A percentile compares a stretch with the other conserved stretches of the same genome.
These are phyloP conservation scores for Castanea crenata DNA, from an alignment of 306 rosid species.

Conservation along the genomic window DNA sequence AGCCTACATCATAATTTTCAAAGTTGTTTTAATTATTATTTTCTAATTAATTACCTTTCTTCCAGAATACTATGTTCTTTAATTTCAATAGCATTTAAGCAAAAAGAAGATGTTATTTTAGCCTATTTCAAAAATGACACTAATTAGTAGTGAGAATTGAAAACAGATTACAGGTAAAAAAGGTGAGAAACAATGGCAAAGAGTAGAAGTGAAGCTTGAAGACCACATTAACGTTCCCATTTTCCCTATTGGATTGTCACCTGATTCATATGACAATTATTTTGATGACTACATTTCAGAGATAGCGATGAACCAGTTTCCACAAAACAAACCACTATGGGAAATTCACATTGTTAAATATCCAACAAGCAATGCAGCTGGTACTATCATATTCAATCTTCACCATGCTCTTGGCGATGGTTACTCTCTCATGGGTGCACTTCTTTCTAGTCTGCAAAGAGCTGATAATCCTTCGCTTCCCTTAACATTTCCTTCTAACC, in stretches of 20 bases:
- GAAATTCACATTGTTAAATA: conserved; percentile 19
- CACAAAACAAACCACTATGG: conserved; percentile 19
- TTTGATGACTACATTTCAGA: conserved; percentile 9
- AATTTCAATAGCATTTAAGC: background rate
- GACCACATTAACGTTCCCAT: conserved; percentile 11
- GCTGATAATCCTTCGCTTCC: conserved; percentile 49
- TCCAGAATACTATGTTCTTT: background rate
- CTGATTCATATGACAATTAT: background rate
- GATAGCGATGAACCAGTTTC: background rate
- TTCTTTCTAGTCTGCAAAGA: conserved; percentile 53
- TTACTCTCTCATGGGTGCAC: conserved; percentile 42
- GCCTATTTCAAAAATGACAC: background rate
- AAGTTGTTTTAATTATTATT: no score
- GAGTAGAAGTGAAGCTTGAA: conserved; percentile 8
- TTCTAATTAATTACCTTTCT: no score
- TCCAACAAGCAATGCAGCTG: conserved; percentile 19
- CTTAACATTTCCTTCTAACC: conserved; percentile 42
- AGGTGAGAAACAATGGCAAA: no score
- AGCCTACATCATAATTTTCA: no score
- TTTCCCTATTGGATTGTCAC: background rate
- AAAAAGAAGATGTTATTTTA: background rate
- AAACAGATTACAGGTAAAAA: conserved; percentile 25
- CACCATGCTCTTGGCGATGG: conserved; percentile 35
- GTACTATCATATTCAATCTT: conserved; percentile 11
- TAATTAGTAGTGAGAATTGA: conserved; percentile 1